A percentile compares a stretch with the other conserved stretches of the same genome.
These are phyloP conservation scores for Centella asiatica DNA, from an alignment of 129 eudicot species.

Conservation along the genomic window DNA sequence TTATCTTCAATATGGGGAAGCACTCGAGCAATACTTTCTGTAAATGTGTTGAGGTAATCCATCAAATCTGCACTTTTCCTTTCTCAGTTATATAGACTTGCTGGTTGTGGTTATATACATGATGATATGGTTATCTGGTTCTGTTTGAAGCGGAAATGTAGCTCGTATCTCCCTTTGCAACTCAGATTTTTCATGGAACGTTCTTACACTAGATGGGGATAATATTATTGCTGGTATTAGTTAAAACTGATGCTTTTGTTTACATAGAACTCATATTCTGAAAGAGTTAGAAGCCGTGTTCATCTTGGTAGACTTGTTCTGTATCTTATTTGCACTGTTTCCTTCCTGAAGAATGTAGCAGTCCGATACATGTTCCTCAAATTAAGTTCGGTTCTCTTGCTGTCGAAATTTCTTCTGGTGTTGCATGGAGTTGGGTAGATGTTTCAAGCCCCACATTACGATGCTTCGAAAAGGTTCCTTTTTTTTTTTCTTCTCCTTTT, in stretches of 20 bases:
- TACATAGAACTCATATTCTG: background rate
- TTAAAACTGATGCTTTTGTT: background rate
- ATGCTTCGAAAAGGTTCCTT: slow-evolving; percentile 53
- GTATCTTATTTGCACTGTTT: slow-evolving; percentile 1
- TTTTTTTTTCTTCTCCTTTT: background rate
- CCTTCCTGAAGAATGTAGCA: slow-evolving; percentile 63
- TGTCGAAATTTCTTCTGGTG: slow-evolving; percentile 32
- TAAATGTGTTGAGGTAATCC: slow-evolving; percentile 61
- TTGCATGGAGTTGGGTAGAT: slow-evolving; percentile 69
- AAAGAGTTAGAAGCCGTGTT: background rate
- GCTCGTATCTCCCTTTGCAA: slow-evolving; percentile 56
- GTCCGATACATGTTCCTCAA: slow-evolving; percentile 69
- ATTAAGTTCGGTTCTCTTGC: slow-evolving; percentile 55
- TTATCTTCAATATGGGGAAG: slow-evolving; percentile 86
- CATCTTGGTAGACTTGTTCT: background rate
- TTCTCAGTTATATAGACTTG: background rate
- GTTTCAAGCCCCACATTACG: slow-evolving; percentile 56
- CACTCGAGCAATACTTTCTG: slow-evolving; percentile 59
- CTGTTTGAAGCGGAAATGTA: slow-evolving; percentile 65
- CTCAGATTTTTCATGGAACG: slow-evolving; percentile 69
- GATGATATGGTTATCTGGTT: slow-evolving; percentile 1
- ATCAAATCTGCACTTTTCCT: background rate
- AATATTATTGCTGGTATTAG: slow-evolving; percentile 71
- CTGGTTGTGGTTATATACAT: slow-evolving; percentile 3
- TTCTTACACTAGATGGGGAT: slow-evolving; percentile 72